Percentiles rank a stretch among this genome's conserved stretches.
phyloP scores from a whole-genome alignment of 2,329 filamentous ascomycete genomes.

The Alternaria ventricosa region DNA sequence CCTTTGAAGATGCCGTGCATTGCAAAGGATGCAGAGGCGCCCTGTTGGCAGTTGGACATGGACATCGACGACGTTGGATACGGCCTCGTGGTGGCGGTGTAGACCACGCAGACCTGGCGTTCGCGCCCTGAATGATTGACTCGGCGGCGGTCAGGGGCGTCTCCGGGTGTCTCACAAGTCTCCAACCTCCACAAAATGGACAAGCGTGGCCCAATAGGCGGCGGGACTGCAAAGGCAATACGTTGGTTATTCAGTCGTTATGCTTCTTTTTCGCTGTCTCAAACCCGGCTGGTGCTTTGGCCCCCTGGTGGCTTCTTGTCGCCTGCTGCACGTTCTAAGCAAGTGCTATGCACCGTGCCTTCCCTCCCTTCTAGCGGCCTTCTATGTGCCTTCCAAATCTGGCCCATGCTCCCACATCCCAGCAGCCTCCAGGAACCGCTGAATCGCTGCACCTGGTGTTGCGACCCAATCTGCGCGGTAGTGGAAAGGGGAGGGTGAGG shows the following conservation, averaged over 20 bases:
- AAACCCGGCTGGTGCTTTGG: constrained; percentile 22
- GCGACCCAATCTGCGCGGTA: constrained; percentile 2
- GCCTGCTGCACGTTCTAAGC: constrained; percentile 26
- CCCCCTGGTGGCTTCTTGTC: constrained; percentile 27
- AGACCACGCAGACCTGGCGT: constrained; percentile 24
- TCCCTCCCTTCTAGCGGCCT: constrained; percentile 34
- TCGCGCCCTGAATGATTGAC: constrained; percentile 22
- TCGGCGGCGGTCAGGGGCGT: constrained; percentile 30
- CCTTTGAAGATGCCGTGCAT: background rate
- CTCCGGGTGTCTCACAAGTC: constrained; percentile 18
- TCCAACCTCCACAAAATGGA: constrained; percentile 10
- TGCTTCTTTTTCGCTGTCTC: constrained; percentile 19
- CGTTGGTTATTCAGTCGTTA: constrained; percentile 17
- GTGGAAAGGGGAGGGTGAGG: background rate
- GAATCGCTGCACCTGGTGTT: constrained; percentile 13
- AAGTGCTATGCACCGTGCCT: constrained; percentile 26
- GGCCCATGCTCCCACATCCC: constrained; percentile 20
- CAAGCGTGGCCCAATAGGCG: constrained; percentile 21
- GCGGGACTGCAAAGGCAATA: constrained; percentile 9
- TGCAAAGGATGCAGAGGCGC: background rate
- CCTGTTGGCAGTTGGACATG: constrained; percentile 15
- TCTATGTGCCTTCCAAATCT: constrained; percentile 29
- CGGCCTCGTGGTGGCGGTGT: constrained; percentile 23
- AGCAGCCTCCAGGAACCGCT: constrained; percentile 20
- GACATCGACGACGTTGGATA: constrained; percentile 9